Percentiles rank a stretch among this genome's conserved stretches.
Conservation (phyloP, 129 eudicot species). For the Flaveria trinervia region DNA sequence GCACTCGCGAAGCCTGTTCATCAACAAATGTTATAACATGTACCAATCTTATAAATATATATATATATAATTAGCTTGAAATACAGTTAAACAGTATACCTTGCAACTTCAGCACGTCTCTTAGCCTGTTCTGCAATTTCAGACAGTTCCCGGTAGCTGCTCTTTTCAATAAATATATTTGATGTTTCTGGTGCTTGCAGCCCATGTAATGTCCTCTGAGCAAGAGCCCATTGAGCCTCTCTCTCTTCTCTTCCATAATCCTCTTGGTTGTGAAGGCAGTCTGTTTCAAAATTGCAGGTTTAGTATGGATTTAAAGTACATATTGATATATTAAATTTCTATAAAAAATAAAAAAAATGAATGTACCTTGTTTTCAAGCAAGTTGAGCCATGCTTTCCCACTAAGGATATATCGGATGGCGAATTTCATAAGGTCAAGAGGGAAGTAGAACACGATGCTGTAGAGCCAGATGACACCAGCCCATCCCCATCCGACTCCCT, state of each 20-base stretch:
- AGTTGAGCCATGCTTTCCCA: conserved; percentile 85
- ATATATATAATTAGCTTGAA: not conserved
- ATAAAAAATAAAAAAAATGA: not conserved
- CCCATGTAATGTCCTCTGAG: conserved; percentile 93
- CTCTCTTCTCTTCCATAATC: conserved; percentile 97
- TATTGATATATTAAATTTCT: not conserved
- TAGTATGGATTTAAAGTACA: not conserved
- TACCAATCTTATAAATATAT: not conserved
- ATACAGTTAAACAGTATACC: conserved; percentile 37
- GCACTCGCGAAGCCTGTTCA: conserved; percentile 80
- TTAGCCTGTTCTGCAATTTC: conserved; percentile 98
- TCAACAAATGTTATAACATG: not conserved
- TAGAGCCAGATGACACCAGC: conserved; percentile 94
- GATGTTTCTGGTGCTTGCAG: conserved; percentile 80
- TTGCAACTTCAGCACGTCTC: conserved; percentile 95
- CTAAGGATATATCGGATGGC: conserved; percentile 73
- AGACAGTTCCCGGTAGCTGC: conserved; percentile 83
- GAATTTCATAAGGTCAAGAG: conserved; percentile 81
- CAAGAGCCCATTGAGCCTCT: conserved; percentile 99
- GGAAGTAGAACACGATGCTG: conserved; percentile 79
- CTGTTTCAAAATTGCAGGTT: conserved; percentile 38
- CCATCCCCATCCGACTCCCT: conserved; percentile 99
- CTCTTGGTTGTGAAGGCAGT: conserved; percentile 95
- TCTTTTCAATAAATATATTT: conserved; percentile 77
- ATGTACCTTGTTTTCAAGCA: conserved; percentile 84